These are phyloP conservation scores for Saccharomyces hybrid DNA, from an alignment of 1,139 yeast genomes.

Conservation along the genomic window DNA sequence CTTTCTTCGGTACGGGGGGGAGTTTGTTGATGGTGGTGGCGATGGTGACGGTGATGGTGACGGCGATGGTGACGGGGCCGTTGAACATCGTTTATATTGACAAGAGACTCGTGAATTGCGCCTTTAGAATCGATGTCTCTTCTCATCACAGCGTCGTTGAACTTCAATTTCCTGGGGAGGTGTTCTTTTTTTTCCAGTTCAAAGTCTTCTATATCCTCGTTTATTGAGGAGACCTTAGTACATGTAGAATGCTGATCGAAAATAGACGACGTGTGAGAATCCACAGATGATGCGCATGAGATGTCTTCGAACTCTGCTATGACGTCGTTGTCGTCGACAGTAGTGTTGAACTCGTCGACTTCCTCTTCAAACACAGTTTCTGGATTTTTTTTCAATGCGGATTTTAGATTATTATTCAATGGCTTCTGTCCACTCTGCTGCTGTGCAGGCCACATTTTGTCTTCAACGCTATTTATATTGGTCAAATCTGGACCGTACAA, in stretches of 20 bases:
- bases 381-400: not conserved
- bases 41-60: not conserved
- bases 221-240: constrained; percentile 1
- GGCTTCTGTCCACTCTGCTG: not conserved
- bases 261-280: constrained; percentile 18
- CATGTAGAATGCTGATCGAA: constrained; percentile 13
- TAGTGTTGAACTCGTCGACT: not conserved
- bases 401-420: not conserved
- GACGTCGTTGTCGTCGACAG: not conserved
- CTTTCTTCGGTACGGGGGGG: not conserved
- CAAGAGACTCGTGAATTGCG: constrained; percentile 7
- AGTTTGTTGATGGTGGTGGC: not conserved
- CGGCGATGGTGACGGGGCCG: not conserved
- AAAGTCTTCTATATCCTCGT: not conserved
- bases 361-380: not conserved
- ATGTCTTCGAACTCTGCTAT: not conserved
- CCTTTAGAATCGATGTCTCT: constrained; percentile 12
- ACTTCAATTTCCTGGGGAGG: constrained; percentile 5
- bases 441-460: not conserved
- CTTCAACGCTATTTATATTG: not conserved
- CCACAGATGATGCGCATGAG: constrained; percentile 13
- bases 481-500: constrained; percentile 23
- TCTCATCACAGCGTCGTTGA: constrained; percentile 9
- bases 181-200: not conserved
- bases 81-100: constrained; percentile 8